Percentiles rank a stretch among this genome's conserved stretches.
Conservation (phyloP, 2,329 filamentous ascomycete genomes). For the Fusarium sp. region DNA sequence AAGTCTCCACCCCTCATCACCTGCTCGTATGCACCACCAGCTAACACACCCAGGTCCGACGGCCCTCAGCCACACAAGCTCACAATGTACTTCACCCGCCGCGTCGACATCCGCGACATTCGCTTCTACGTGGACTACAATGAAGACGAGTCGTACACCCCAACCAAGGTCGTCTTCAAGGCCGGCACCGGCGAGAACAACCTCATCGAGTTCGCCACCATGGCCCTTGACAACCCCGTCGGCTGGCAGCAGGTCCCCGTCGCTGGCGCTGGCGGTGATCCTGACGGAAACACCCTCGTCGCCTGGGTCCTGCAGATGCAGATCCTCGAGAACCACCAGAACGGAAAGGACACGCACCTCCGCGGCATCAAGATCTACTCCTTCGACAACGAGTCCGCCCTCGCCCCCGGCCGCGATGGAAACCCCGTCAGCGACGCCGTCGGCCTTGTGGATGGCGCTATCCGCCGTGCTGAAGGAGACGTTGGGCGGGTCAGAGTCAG, state of each 20-base stretch:
- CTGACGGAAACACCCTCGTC: slow-evolving; percentile 79
- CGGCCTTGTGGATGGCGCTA: slow-evolving; percentile 40
- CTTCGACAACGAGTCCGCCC: slow-evolving; percentile 62
- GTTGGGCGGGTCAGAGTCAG: slow-evolving; percentile 39
- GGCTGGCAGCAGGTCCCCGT: slow-evolving; percentile 92
- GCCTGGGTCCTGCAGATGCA: slow-evolving; percentile 92
- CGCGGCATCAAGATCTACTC: slow-evolving; percentile 89
- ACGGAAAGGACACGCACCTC: slow-evolving; percentile 98
- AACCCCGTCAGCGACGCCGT: slow-evolving; percentile 46
- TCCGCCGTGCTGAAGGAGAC: slow-evolving; percentile 7
- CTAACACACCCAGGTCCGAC: slow-evolving; percentile 69
- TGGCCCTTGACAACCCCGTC: slow-evolving; percentile 81
- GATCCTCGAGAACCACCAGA: slow-evolving; percentile 97
- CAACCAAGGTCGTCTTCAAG: slow-evolving; percentile 88
- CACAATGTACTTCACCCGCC: slow-evolving; percentile 87
- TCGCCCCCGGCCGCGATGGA: slow-evolving; percentile 54
- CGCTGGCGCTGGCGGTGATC: slow-evolving; percentile 65
- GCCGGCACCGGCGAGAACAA: slow-evolving; percentile 94
- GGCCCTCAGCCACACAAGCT: slow-evolving; percentile 86
- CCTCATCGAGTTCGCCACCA: slow-evolving; percentile 85
- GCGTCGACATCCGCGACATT: slow-evolving; percentile 81
- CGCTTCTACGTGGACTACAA: slow-evolving; percentile 92
- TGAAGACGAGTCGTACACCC: slow-evolving; percentile 95
- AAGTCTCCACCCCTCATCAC: slow-evolving; percentile 46
- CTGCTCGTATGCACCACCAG: background rate